Evolutionary conservation across 768 basidiomycete genomes (phyloP).

Genomic region (Pleurotus sapidus): DNA sequence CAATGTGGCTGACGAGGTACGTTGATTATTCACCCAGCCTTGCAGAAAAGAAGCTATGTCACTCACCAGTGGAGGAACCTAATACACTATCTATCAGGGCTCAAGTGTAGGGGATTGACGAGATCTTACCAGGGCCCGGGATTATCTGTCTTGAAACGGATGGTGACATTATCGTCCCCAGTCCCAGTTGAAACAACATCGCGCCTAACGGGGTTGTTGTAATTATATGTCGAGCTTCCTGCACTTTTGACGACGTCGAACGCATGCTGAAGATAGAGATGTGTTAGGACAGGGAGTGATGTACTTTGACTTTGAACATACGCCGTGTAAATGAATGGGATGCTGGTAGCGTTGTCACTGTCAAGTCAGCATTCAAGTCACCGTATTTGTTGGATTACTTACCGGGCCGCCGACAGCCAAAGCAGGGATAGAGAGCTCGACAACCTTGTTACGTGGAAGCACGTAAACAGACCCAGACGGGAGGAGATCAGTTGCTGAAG

Average conservation of each 20-base stretch:
- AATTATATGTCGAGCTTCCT: conserved; percentile 35
- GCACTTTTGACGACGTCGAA: conserved; percentile 45
- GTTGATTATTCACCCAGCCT: no score
- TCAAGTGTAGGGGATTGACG: background rate
- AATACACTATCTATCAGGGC: no score
- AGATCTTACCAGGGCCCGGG: conserved; percentile 39
- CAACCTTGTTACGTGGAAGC: conserved; percentile 40
- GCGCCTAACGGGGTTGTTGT: conserved; percentile 48
- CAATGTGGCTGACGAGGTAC: no score
- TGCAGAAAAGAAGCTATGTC: no score
- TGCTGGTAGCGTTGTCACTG: conserved; percentile 18
- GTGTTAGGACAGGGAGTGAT: no score
- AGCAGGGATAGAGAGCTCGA: conserved; percentile 27
- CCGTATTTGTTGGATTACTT: conserved; percentile 10
- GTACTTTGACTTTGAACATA: no score
- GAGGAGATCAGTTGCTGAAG: conserved; percentile 41
- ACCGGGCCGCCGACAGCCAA: conserved; percentile 36
- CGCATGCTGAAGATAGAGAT: conserved; percentile 34
- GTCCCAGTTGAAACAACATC: conserved; percentile 40
- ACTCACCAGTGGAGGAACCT: conserved; percentile 32
- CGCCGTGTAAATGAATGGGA: conserved; percentile 39
- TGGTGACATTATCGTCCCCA: conserved; percentile 31
- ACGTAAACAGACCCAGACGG: conserved; percentile 45
- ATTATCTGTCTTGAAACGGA: conserved; percentile 52
- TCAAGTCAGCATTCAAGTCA: background rate